These are phyloP conservation scores for Scedosporium dehoogii DNA, from an alignment of 2,329 filamentous ascomycete species.

Conservation along the genomic window DNA sequence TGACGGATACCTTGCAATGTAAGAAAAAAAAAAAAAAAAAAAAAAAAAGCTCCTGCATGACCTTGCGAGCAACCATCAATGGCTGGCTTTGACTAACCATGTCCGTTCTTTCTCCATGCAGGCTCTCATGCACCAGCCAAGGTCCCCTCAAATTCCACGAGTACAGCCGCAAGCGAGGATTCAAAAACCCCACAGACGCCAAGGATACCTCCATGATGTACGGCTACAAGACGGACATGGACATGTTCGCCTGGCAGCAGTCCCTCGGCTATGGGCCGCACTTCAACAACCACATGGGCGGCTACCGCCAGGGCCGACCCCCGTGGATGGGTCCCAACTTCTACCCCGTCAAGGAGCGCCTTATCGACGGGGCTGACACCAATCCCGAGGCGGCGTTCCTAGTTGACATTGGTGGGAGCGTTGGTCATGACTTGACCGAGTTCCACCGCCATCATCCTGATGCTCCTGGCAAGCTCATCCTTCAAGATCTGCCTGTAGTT, in stretches of 20 bases:
- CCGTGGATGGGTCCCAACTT: constrained; percentile 25
- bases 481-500: constrained; percentile 37
- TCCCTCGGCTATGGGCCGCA: constrained; percentile 18
- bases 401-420: constrained; percentile 24
- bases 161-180: constrained; percentile 18
- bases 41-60: neutral
- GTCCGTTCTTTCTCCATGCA: neutral
- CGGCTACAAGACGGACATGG: constrained; percentile 22
- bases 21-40: constrained; percentile 11
- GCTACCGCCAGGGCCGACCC: constrained; percentile 21
- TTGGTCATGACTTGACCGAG: constrained; percentile 24
- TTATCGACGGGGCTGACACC: constrained; percentile 18
- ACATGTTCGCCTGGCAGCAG: constrained; percentile 23
- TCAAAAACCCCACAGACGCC: constrained; percentile 19
- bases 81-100: neutral
- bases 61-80: neutral
- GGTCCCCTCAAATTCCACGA: constrained; percentile 18
- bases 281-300: constrained; percentile 27
- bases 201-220: constrained; percentile 20
- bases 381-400: constrained; percentile 18
- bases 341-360: constrained; percentile 21
- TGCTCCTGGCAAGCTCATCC: constrained; percentile 29
- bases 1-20: constrained; percentile 23
- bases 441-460: constrained; percentile 18
- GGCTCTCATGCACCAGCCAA: neutral